These are phyloP conservation scores for Phalaenopsis aphrodite DNA, from an alignment of 106 monocot genomes.

Conservation along the genomic window DNA sequence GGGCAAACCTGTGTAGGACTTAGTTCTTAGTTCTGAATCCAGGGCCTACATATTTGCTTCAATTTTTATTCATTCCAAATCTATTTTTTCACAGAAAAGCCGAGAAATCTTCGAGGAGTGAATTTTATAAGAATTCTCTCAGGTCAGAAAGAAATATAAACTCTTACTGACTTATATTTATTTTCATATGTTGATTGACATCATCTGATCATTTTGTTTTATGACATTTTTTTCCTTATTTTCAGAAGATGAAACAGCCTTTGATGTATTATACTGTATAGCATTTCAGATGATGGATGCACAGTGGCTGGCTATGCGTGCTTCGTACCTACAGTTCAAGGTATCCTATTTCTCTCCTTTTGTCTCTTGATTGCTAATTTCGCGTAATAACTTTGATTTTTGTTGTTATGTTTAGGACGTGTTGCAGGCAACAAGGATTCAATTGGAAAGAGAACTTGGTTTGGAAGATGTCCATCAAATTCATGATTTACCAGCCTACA, in stretches of 20 bases:
- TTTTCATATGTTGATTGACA: neutral
- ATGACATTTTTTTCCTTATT: neutral
- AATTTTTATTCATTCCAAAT: too few relatives aligned
- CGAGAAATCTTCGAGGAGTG: slow-evolving; percentile 46
- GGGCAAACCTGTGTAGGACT: too few relatives aligned
- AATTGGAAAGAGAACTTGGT: slow-evolving; percentile 74
- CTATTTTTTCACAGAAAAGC: slow-evolving; percentile 31
- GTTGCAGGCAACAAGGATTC: slow-evolving; percentile 53
- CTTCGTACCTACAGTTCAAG: slow-evolving; percentile 89
- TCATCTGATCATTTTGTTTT: neutral
- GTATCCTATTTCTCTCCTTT: slow-evolving; percentile 14
- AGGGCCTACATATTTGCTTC: too few relatives aligned
- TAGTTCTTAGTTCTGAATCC: too few relatives aligned
- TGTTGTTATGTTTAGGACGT: slow-evolving; percentile 37
- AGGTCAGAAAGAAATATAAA: slow-evolving; percentile 22
- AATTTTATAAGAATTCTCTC: slow-evolving; percentile 63
- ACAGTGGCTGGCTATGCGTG: slow-evolving; percentile 82
- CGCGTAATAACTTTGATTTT: neutral
- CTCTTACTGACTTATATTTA: neutral
- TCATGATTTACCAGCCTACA: slow-evolving; percentile 74
- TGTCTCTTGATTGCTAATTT: neutral
- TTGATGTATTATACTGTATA: slow-evolving; percentile 79
- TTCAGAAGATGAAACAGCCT: slow-evolving; percentile 74
- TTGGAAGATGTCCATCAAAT: slow-evolving; percentile 64
- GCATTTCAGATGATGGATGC: slow-evolving; percentile 94